These are phyloP conservation scores for Neonothopanus nambi DNA, from an alignment of 1,284 basidiomycete genomes.

Conservation along the genomic window DNA sequence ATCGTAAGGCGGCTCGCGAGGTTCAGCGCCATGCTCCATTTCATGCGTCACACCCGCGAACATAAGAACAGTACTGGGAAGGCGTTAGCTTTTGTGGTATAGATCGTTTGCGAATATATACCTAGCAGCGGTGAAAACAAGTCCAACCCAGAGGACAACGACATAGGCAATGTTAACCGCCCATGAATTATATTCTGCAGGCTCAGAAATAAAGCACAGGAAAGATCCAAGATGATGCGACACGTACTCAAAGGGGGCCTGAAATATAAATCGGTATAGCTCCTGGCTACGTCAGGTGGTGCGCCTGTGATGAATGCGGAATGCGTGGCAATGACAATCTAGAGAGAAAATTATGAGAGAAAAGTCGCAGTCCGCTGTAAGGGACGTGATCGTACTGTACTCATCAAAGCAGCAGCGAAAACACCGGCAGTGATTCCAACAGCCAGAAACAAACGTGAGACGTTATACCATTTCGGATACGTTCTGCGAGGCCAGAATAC, in stretches of 20 bases:
- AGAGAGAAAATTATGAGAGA: not conserved
- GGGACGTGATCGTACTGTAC: conserved; percentile 30
- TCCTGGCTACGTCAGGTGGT: conserved; percentile 15
- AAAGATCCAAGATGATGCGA: not conserved
- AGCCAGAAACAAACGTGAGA: conserved; percentile 23
- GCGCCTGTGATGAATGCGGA: conserved; percentile 27
- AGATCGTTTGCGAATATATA: conserved; percentile 8
- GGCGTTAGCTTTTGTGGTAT: not conserved
- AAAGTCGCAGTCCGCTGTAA: not conserved
- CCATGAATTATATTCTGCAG: conserved; percentile 28
- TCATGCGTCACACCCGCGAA: conserved; percentile 20
- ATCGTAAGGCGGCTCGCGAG: not conserved
- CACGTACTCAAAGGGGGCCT: conserved; percentile 30
- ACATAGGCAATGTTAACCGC: conserved; percentile 32
- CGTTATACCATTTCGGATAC: conserved; percentile 33
- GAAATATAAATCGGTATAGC: conserved; percentile 22
- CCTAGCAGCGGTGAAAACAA: conserved; percentile 25
- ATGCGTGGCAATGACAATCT: conserved; percentile 31
- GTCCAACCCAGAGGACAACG: conserved; percentile 31
- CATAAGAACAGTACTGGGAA: conserved; percentile 17
- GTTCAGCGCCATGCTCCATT: conserved; percentile 15
- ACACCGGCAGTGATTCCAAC: conserved; percentile 28
- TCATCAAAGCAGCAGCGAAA: conserved; percentile 26
- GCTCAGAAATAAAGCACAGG: not conserved
- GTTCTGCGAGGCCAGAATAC: conserved; percentile 30